Conservation (phyloP, 1,284 basidiomycete genomes). For the Wolfiporia cocos region DNA sequence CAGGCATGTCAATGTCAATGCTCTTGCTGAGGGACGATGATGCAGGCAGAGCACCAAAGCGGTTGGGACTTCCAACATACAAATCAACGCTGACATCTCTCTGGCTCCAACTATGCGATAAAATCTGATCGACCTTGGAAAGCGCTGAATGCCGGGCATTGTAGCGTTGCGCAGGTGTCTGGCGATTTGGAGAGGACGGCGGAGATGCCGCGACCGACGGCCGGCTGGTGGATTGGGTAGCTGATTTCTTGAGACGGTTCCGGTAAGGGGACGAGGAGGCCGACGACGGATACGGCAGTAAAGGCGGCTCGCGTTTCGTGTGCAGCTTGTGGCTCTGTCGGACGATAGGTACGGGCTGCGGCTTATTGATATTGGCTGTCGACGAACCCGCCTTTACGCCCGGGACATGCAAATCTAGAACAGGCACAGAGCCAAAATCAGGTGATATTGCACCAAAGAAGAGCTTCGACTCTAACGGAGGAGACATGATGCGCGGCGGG, state of each 20-base stretch:
- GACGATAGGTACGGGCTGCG: background rate
- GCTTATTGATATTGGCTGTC: background rate
- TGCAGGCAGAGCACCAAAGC: background rate
- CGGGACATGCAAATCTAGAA: conserved; percentile 9
- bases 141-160: conserved; percentile 22
- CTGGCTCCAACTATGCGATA: conserved; percentile 26
- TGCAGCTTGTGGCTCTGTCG: conserved; percentile 15
- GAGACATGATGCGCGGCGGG: conserved; percentile 27
- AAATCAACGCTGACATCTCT: conserved; percentile 11
- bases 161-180: conserved; percentile 22
- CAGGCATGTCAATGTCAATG: conserved; percentile 3
- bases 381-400: background rate
- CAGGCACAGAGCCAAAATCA: conserved; percentile 13
- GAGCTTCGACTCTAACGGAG: conserved; percentile 28
- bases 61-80: background rate
- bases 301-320: conserved; percentile 16
- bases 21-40: background rate
- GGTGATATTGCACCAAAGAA: conserved; percentile 23
- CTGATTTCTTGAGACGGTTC: conserved; percentile 17
- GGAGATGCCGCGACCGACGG: conserved; percentile 2
- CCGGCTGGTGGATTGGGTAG: conserved; percentile 3
- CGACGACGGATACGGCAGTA: conserved; percentile 22
- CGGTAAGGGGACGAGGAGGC: conserved; percentile 15
- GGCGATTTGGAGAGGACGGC: conserved; percentile 2
- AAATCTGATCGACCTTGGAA: conserved; percentile 27